Percentiles rank a stretch among this genome's conserved stretches.
These are phyloP conservation scores for Rosa chinensis DNA, from an alignment of 306 rosid species.

Conservation along the genomic window DNA sequence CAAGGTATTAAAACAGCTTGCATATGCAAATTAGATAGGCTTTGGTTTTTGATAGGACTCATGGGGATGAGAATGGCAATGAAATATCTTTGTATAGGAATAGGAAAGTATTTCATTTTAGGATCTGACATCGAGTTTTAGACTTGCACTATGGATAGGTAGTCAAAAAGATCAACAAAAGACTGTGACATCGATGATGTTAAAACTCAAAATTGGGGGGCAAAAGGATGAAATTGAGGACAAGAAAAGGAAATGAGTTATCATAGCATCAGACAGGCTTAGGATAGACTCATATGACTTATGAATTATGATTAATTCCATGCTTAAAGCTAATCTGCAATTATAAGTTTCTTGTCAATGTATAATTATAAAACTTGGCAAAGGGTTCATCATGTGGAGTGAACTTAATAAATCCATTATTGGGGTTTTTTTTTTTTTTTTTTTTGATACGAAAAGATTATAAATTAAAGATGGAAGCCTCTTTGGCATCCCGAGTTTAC, in stretches of 20 bases:
- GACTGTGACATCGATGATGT: not conserved
- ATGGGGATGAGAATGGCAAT: not conserved
- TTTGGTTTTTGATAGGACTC: not conserved
- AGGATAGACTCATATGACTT: not conserved
- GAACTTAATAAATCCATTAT: not conserved
- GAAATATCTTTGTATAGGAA: not conserved
- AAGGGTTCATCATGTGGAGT: not conserved
- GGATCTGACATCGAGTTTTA: not conserved
- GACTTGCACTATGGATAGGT: not conserved
- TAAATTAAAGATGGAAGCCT: too few species aligned
- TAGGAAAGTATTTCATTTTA: not conserved
- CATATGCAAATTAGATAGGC: not conserved
- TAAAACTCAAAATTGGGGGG: not conserved
- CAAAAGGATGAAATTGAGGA: not conserved
- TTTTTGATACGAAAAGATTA: too few species aligned
- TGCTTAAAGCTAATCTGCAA: not conserved
- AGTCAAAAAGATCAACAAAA: not conserved
- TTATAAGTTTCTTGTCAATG: not conserved
- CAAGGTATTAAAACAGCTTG: not conserved
- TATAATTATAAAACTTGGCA: not conserved
- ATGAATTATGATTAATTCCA: not conserved
- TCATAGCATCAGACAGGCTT: slow-evolving; percentile 11
- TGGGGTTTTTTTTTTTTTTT: too few species aligned
- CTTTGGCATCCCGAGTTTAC: too few species aligned
- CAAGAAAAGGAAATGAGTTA: not conserved